Conservation (phyloP, 2,329 filamentous ascomycete genomes). For the Aspergillus sp. region DNA sequence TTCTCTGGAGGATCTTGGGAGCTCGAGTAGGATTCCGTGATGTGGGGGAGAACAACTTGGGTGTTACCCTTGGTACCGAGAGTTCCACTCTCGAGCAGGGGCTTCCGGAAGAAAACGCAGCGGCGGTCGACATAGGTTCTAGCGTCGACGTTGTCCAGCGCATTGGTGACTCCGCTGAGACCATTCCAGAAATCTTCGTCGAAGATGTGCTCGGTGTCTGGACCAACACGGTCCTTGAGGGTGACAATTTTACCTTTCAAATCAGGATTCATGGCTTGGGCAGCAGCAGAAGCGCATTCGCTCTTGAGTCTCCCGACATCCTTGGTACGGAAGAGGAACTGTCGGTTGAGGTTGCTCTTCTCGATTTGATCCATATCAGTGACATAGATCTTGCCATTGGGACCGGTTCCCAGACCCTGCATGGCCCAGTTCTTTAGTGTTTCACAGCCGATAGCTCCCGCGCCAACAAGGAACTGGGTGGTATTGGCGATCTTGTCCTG, state of each 20-base stretch:
- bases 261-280: conserved; percentile 91
- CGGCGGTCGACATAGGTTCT: conserved; percentile 92
- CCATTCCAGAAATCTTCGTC: conserved; percentile 84
- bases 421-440: conserved; percentile 99
- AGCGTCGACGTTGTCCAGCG: conserved; percentile 93
- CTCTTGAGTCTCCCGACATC: conserved; percentile 97
- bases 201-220: conserved; percentile 89
- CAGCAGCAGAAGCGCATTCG: conserved; percentile 82
- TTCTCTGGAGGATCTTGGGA: conserved; percentile 97
- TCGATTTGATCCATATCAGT: conserved; percentile 99
- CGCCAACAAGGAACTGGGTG: conserved; percentile 89
- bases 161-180: conserved; percentile 90
- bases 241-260: conserved; percentile 76
- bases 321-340: conserved; percentile 88
- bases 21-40: conserved; percentile 95
- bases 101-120: conserved; percentile 97
- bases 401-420: conserved; percentile 87
- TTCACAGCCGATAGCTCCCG: conserved; percentile 94
- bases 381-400: conserved; percentile 78
- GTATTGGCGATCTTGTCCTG: conserved; percentile 89
- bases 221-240: conserved; percentile 80
- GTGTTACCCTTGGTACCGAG: conserved; percentile 99
- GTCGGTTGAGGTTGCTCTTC: conserved; percentile 95
- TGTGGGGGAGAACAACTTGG: conserved; percentile 80
- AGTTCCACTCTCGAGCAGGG: conserved; percentile 89